Conservation (phyloP, 441 rosid genomes). For the Syzygium syzygioides region DNA sequence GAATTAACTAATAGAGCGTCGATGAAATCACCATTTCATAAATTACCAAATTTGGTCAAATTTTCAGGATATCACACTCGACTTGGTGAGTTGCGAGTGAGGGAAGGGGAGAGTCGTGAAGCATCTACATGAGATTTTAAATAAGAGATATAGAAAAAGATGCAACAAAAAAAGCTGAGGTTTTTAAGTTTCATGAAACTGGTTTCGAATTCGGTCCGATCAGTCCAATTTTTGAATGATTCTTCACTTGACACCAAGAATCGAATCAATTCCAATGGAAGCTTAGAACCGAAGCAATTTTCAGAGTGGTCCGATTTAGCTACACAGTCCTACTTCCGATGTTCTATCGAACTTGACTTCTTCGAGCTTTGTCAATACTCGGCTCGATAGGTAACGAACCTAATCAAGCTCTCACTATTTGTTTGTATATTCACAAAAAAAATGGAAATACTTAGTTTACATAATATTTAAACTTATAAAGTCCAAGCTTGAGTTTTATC, state of each 20-base stretch:
- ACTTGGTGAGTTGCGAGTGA: not conserved
- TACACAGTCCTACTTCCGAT: not conserved
- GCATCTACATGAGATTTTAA: too few relatives aligned
- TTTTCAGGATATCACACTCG: too few relatives aligned
- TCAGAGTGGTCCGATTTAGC: too few relatives aligned
- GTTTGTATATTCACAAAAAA: not conserved
- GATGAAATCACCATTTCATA: too few relatives aligned
- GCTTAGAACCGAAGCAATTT: too few relatives aligned
- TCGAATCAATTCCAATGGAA: too few relatives aligned
- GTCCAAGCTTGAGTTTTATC: not conserved
- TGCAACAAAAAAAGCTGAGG: not conserved
- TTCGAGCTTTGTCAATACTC: not conserved
- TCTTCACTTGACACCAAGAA: too few relatives aligned
- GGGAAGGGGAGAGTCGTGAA: not conserved
- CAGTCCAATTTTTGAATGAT: accelerated
- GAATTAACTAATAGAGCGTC: too few relatives aligned
- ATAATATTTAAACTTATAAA: not conserved
- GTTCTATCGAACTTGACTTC: too few relatives aligned
- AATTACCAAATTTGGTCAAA: too few relatives aligned
- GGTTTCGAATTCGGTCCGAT: accelerated
- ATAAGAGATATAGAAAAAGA: not conserved
- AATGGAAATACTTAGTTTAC: not conserved
- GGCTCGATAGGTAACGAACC: not conserved
- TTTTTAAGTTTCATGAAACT: not conserved
- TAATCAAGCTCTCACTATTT: not conserved